phyloP scores from a whole-genome alignment of 2,329 filamentous ascomycete genomes.

The Aspergillus nomiae region DNA sequence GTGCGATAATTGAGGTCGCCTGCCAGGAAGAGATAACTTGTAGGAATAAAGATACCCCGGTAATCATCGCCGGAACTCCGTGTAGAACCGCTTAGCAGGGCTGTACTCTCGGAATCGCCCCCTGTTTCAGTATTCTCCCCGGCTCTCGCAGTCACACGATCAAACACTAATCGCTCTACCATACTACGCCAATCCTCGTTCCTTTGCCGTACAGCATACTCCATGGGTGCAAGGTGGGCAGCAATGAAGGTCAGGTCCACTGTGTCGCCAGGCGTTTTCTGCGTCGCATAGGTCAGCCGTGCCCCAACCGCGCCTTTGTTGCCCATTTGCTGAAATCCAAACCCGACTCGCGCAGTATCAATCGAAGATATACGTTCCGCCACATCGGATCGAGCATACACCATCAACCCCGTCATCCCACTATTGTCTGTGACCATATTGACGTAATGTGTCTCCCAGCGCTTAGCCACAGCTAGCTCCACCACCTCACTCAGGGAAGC shows the following conservation, averaged over 20 bases:
- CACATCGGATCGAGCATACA: constrained; percentile 70
- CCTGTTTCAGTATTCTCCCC: constrained; percentile 38
- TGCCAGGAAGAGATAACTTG: constrained; percentile 77
- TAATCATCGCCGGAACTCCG: constrained; percentile 32
- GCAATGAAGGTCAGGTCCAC: constrained; percentile 81
- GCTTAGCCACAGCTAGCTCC: constrained; percentile 63
- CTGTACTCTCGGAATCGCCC: constrained; percentile 30
- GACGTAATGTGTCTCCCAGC: constrained; percentile 60
- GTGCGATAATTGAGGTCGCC: constrained; percentile 97
- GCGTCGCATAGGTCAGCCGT: constrained; percentile 62
- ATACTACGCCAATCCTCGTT: constrained; percentile 90
- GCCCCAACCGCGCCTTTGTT: constrained; percentile 93
- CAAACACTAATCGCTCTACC: constrained; percentile 76
- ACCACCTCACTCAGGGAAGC: constrained; percentile 71
- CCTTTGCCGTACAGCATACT: constrained; percentile 71
- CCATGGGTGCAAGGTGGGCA: constrained; percentile 86
- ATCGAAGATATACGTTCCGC: constrained; percentile 63
- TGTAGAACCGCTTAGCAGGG: constrained; percentile 32
- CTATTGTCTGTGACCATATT: constrained; percentile 72
- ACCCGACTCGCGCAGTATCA: constrained; percentile 79
- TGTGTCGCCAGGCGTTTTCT: constrained; percentile 42
- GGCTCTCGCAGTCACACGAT: constrained; percentile 30
- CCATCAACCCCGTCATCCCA: constrained; percentile 86
- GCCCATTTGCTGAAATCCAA: constrained; percentile 84
- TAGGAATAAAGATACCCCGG: constrained; percentile 69